Evolutionary conservation across 2,329 filamentous ascomycete genomes (phyloP).

Genomic region (Byssoonygena ceratinophila): DNA sequence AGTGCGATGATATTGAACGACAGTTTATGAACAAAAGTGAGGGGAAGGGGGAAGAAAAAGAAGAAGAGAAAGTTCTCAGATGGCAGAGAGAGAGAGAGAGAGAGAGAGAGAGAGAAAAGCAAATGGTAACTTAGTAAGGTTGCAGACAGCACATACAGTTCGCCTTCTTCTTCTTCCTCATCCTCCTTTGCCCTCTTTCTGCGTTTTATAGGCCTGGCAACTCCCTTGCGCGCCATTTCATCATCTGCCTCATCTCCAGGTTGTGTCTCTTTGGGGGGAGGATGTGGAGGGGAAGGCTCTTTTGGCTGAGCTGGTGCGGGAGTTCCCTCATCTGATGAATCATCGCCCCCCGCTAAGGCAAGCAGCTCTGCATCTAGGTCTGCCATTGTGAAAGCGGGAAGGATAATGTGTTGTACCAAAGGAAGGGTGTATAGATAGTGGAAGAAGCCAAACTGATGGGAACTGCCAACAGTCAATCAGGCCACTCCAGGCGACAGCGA

Average conservation of each 20-base stretch:
- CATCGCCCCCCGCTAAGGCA: conserved; percentile 71
- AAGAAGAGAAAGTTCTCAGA: too few species aligned
- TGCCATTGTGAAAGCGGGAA: conserved; percentile 49
- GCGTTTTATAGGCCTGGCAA: conserved; percentile 29
- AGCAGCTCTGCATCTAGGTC: conserved; percentile 90
- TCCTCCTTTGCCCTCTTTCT: conserved; percentile 44
- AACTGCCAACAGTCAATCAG: background rate
- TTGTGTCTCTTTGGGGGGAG: conserved; percentile 38
- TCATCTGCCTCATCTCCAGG: conserved; percentile 36
- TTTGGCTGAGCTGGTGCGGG: conserved; percentile 46
- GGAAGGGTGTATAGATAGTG: background rate
- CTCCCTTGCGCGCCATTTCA: conserved; percentile 41
- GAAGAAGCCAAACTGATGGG: background rate
- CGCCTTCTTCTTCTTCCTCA: conserved; percentile 63
- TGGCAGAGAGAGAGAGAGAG: conserved; percentile 2
- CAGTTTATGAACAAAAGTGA: background rate
- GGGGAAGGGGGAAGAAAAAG: background rate
- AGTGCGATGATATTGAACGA: background rate
- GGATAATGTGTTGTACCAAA: background rate
- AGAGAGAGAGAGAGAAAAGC: background rate
- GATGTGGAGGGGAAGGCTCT: conserved; percentile 42
- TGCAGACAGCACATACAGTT: conserved; percentile 56
- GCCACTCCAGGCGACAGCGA: background rate
- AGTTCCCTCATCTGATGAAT: conserved; percentile 43
- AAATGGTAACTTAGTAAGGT: background rate